Conservation (phyloP, 2,329 filamentous ascomycete genomes). For the Neurospora sp. region DNA sequence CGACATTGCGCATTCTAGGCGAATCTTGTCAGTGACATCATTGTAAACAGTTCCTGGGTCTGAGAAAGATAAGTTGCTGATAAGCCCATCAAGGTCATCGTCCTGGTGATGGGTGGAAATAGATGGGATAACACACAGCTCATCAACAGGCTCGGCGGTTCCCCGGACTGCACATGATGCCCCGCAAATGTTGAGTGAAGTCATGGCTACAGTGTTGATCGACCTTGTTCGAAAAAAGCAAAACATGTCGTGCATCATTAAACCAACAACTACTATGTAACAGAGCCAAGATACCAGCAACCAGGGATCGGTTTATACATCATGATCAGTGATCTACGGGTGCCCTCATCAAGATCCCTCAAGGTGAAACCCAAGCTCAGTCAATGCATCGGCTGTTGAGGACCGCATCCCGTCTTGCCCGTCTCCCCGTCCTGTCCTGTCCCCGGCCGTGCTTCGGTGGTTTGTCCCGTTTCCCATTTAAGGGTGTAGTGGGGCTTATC, state of each 20-base stretch:
- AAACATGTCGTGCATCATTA: neutral
- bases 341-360: neutral
- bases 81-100: neutral
- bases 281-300: neutral
- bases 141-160: neutral
- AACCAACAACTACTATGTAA: neutral
- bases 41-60: neutral
- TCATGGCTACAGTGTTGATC: neutral
- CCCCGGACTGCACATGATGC: neutral
- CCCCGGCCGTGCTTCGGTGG: neutral
- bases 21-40: neutral
- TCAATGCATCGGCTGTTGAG: neutral
- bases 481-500: conserved; percentile 2
- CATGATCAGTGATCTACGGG: neutral
- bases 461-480: neutral
- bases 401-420: neutral
- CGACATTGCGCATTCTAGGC: neutral
- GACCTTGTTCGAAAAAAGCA: neutral
- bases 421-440: neutral
- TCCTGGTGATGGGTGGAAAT: neutral
- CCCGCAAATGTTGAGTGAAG: neutral
- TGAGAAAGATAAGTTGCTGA: neutral
- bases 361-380: neutral
- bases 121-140: neutral
- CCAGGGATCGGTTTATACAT: neutral